Conservation (phyloP, 2,329 filamentous ascomycete genomes). For the Nectriaceae sp. region DNA sequence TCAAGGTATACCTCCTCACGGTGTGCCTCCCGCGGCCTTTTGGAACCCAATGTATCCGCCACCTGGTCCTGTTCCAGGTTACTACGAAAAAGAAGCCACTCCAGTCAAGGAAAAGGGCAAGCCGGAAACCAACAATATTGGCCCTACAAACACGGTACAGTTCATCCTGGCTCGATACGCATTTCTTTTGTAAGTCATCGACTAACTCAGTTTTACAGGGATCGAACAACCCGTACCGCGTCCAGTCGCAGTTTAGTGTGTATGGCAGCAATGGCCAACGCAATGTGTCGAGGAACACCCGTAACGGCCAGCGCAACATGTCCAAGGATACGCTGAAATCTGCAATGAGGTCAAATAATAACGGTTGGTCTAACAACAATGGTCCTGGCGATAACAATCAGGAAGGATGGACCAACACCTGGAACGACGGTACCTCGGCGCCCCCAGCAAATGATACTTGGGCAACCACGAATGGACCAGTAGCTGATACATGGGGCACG, state of each 20-base stretch:
- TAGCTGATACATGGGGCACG: not conserved
- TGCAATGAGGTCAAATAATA: constrained; percentile 4
- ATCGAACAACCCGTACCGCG: constrained; percentile 30
- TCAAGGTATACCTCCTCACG: not conserved
- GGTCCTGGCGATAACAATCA: not conserved
- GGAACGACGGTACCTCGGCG: not conserved
- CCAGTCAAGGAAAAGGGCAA: constrained; percentile 24
- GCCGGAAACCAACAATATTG: constrained; percentile 33
- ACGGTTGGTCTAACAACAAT: constrained; percentile 1
- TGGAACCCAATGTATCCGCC: constrained; percentile 26
- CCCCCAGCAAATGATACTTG: not conserved
- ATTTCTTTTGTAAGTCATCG: not conserved
- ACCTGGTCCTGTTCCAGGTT: constrained; percentile 16
- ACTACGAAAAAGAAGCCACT: constrained; percentile 10
- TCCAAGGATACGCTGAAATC: not conserved
- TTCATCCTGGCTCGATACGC: not conserved
- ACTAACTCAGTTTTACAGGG: constrained; percentile 14
- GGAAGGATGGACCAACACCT: too few species aligned
- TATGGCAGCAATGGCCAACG: constrained; percentile 15
- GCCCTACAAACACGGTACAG: constrained; percentile 24
- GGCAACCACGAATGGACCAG: not conserved
- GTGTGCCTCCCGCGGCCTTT: not conserved
- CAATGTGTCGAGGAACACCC: constrained; percentile 5
- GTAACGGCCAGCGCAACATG: too few species aligned
- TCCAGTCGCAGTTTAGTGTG: constrained; percentile 18